Base-by-base conservation (phyloP, 2,329 filamentous ascomycete genomes). In the Byssoonygena ceratinophila region DNA sequence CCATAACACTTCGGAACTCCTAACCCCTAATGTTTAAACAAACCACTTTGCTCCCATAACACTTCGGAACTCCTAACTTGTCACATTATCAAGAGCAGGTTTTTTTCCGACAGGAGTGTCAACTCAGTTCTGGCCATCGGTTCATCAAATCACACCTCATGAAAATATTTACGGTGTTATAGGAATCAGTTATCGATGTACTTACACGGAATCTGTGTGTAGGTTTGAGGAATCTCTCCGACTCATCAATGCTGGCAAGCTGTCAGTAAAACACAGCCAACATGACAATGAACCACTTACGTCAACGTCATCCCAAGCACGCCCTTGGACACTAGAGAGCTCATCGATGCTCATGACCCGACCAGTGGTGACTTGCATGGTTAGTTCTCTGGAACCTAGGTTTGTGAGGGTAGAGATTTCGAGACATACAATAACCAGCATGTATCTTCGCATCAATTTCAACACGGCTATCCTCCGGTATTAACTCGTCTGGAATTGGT, bases 401-500 rank as follows among this genome's bases (percentile, higher is more conserved):
- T 74, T 94, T 20, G n/a, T 4, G 20, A 18, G 31, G 22, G 12
- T 27, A 1, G 4, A 8, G 94, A 58, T 88, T 88, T 7, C 6
- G 32, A 6, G 2, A 23, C 43, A 51, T 56, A 59, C 58, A 83
- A 64, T 83, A 83, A 20, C 81, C 92, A 55, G 91, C 89, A 61
- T 91, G 92, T 66, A 97, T 96, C 75, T 97, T 97, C 54, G 92
- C 92, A 69, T 97, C 92, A 64, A 97, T 98, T 70, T 98, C 92
- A n/a, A 97, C 92, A 59, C 91, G 78, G 50, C 89, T 94, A 70
- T 97, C 92, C 57, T 84, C 87, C 11, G 92, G 92, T 61, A 97
- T 96, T 79, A 92, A 82, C 29, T 92, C 85, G 59, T 94, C 88
- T 3, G 91, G 92, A 58, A 97, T 87, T 55, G 94, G 89, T 45